Evolutionary conservation across 2,329 filamentous ascomycete species (phyloP), one percentile per base, ranked within the genome.

Genomic region (Fusarium piperis): DNA sequence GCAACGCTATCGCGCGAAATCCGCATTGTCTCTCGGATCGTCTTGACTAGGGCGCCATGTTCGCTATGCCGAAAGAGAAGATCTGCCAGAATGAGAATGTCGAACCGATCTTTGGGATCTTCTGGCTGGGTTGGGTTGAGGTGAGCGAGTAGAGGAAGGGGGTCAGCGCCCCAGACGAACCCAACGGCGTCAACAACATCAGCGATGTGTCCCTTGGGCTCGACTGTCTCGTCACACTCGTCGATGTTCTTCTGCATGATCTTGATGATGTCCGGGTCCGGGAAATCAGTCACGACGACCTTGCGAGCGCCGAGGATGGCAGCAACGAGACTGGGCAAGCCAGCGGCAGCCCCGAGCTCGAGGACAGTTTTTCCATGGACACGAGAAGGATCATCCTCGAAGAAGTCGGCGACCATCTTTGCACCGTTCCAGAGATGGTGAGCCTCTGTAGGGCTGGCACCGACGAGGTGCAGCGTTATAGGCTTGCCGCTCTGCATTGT

Each of bases 401-500:
- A 90, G 81, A 94, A 94, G 73, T 90, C 86, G 16, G 94, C 90
- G 55, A 95, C 88, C 39, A 93, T 90, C 69, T 93, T 92, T 67
- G 92, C 92, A 67, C 94, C 95, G 81, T 98, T 97, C 95, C 95
- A 98, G 32, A 98, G 88, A 72, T 93, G 88, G 81, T 98, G 94
- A 16, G 94, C 95, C 89, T 97, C 97, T 15, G 97, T 88, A 26
- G 94, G 93, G 84, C 93, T 95, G 81, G 93, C 91, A 67, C 95
- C 95, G 48, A 97, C 93, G 83, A 98, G 89, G 76, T 93, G 90
- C 71, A 97, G 88, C 57, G 85, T 89, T 72, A 97, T 83, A 30
- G 85, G 84, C 71, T 89, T 79, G 67, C 93, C 93, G 36, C 88
- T 89, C 63, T 89, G 83, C 79, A 95, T 88, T 23, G 86, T 89